These are phyloP conservation scores for Metschnikowia picachoensis DNA, from an alignment of 805 yeast species.

Conservation along the genomic window DNA sequence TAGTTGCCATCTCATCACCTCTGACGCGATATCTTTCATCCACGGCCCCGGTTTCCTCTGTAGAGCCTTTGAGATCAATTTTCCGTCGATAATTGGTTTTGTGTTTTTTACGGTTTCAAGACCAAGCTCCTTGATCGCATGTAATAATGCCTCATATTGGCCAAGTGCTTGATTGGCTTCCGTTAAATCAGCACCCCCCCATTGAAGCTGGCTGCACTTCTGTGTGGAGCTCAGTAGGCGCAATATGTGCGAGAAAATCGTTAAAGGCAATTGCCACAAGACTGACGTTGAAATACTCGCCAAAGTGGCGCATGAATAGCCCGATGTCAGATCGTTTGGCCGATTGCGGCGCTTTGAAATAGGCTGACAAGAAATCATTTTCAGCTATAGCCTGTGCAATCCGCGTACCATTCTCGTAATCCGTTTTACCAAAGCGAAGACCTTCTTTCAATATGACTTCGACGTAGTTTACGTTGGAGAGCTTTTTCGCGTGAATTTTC, in stretches of 20 bases:
- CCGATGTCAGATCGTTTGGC: constrained; percentile 59
- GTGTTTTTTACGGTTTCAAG: constrained; percentile 45
- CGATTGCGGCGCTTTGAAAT: constrained; percentile 12
- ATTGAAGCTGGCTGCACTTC: not conserved
- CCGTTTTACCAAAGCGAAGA: constrained; percentile 56
- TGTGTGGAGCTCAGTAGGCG: not conserved
- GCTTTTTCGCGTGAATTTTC: constrained; percentile 36
- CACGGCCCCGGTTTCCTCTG: constrained; percentile 80
- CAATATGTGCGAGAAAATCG: constrained; percentile 18
- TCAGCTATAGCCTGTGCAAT: constrained; percentile 29
- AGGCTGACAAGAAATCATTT: constrained; percentile 17
- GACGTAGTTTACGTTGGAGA: constrained; percentile 35
- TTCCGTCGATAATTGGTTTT: constrained; percentile 76
- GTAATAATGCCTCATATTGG: constrained; percentile 31
- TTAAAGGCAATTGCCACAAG: constrained; percentile 35
- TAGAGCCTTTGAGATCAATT: constrained; percentile 50
- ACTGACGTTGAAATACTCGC: constrained; percentile 47
- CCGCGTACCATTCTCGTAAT: constrained; percentile 47
- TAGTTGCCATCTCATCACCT: constrained; percentile 70
- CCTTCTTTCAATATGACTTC: constrained; percentile 63
- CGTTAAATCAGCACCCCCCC: not conserved
- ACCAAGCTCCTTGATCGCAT: constrained; percentile 26
- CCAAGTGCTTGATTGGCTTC: constrained; percentile 10
- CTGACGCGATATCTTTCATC: constrained; percentile 58
- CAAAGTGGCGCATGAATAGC: constrained; percentile 49